Base-by-base conservation (phyloP, 139 green algal species). In the Chlorella sp. region DNA sequence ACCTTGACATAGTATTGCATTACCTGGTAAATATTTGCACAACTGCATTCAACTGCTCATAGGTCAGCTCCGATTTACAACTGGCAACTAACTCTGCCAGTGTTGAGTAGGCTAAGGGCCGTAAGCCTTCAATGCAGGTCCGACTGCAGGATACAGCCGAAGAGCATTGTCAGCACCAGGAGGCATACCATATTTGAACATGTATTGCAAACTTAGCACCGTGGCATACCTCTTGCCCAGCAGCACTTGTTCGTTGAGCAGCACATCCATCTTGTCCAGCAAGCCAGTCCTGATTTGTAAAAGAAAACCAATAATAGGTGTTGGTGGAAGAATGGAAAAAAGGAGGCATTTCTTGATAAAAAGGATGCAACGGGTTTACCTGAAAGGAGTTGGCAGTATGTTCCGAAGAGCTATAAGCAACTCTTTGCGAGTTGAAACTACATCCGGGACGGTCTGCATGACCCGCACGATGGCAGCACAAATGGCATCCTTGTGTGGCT, bases 1-100 rank as follows among this genome's bases (percentile, higher is more conserved):
- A n/a, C n/a, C n/a, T n/a, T n/a, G n/a, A n/a, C n/a, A n/a, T n/a
- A n/a, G n/a, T n/a, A n/a, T n/a, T n/a, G n/a, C n/a, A n/a, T 56
- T 47, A 87, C 87, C 87, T 83, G 28, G 86, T 89, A 65, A 97
- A 96, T 65, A 97, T 82, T 72, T 94, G 91, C 26, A 98, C 87
- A 26, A 93, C 88, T 36, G 73, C 74, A 18, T 30, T 69, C 36
- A 98, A 87, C 89, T 98, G 93, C 36, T 78, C 47, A n/a, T 91
- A 78, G 2, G 47, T 91, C 17, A 98, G 85, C 20, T 96, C 88
- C 36, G 80, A 69, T 18, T 95, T 93, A 62, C 93, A 78, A 63
- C 92, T 86, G 70, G 93, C 86, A 38, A 98, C 88, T 25, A 98
- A 82, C 92, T 98, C 96, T 9, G 95, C 95, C 30, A 98, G 91